Conservation (phyloP, 2,329 filamentous ascomycete genomes). For the Dactylellina cionopaga region DNA sequence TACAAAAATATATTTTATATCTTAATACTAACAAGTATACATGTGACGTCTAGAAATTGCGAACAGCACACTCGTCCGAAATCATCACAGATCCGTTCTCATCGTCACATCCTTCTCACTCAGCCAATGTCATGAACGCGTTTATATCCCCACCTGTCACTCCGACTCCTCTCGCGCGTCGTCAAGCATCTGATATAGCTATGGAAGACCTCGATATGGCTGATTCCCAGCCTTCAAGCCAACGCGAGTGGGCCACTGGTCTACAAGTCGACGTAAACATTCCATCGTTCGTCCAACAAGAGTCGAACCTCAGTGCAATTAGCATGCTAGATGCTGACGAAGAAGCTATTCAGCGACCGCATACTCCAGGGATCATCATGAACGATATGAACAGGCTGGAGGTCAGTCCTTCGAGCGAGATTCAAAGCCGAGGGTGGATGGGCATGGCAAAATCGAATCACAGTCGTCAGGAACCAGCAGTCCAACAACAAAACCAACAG, state of each 20-base stretch:
- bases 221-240: conserved; percentile 33
- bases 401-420: conserved; percentile 38
- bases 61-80: background rate
- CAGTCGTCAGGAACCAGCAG: too few relatives aligned
- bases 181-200: conserved; percentile 31
- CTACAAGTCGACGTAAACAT: background rate
- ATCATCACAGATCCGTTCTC: background rate
- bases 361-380: conserved; percentile 50
- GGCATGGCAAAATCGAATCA: conserved; percentile 6
- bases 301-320: conserved; percentile 29
- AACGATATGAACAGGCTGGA: conserved; percentile 45
- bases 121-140: conserved; percentile 40
- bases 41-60: conserved; percentile 21
- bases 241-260: conserved; percentile 17
- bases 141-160: conserved; percentile 45
- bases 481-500: background rate
- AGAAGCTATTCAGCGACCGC: conserved; percentile 20
- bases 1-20: background rate
- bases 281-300: conserved; percentile 37
- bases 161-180: conserved; percentile 23
- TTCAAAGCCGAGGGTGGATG: conserved; percentile 29
- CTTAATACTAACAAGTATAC: background rate
- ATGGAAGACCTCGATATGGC: conserved; percentile 48
- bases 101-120: conserved; percentile 12
- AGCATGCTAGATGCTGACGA: conserved; percentile 30